These are phyloP conservation scores for Neurospora sublineolata DNA, from an alignment of 495 filamentous ascomycete species.

Conservation along the genomic window DNA sequence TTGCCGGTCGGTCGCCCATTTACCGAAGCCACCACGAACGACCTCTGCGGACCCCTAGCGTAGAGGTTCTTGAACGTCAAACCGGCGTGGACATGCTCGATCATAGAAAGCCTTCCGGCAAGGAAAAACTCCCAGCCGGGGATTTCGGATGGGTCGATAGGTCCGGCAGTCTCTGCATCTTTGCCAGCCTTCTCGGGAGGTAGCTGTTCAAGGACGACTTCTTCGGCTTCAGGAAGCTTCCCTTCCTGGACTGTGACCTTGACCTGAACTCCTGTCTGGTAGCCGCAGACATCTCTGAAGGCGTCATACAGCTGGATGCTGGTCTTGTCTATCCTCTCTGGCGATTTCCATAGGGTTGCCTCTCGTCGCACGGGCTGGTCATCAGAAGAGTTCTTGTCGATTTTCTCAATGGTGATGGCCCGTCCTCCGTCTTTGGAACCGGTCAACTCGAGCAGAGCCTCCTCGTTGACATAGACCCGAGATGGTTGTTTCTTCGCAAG, in stretches of 20 bases:
- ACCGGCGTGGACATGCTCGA: conserved; percentile 37
- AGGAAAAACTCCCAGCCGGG: conserved; percentile 22
- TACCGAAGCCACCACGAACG: conserved; percentile 35
- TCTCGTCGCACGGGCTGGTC: conserved; percentile 26
- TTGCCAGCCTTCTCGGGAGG: background rate
- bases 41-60: conserved; percentile 32
- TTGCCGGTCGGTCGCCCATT: conserved; percentile 29
- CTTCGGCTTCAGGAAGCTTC: conserved; percentile 25
- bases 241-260: conserved; percentile 32
- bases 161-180: conserved; percentile 2
- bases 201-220: conserved; percentile 27
- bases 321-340: conserved; percentile 51
- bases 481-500: conserved; percentile 32
- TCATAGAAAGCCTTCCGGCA: conserved; percentile 21
- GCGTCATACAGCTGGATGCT: conserved; percentile 54
- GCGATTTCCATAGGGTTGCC: conserved; percentile 54
- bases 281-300: conserved; percentile 51
- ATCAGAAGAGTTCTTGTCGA: conserved; percentile 17
- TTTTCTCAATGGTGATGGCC: conserved; percentile 39
- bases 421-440: conserved; percentile 45
- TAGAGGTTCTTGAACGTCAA: conserved; percentile 38
- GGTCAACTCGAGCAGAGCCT: conserved; percentile 47
- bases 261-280: conserved; percentile 52
- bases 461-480: conserved; percentile 54
- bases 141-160: conserved; percentile 10